Evolutionary conservation across 805 yeast species (phyloP).

Genomic region (Metschnikowia chrysomelidarum): DNA sequence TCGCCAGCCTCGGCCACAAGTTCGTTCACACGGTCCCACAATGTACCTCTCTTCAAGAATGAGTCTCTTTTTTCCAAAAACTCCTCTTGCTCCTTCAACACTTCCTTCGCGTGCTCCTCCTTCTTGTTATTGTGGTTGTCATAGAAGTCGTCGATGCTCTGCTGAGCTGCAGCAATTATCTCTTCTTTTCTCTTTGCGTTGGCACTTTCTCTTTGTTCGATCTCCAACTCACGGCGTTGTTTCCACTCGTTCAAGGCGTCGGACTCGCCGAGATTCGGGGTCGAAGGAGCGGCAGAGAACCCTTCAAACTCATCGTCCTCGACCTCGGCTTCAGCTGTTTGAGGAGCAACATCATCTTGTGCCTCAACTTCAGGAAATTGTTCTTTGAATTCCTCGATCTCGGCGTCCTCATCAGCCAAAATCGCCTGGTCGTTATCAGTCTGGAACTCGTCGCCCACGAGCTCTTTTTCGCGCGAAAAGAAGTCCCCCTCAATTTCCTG

Average conservation of each 20-base stretch:
- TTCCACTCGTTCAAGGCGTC: constrained; percentile 68
- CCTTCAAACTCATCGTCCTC: constrained; percentile 44
- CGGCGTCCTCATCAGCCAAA: constrained; percentile 38
- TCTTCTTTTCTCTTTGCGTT: constrained; percentile 62
- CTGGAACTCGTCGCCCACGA: constrained; percentile 68
- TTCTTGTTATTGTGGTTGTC: constrained; percentile 85
- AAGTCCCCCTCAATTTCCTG: constrained; percentile 51
- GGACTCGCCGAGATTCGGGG: constrained; percentile 42
- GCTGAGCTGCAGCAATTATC: constrained; percentile 71
- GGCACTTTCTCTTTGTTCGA: constrained; percentile 73
- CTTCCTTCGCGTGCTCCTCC: constrained; percentile 62
- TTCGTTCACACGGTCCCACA: constrained; percentile 61
- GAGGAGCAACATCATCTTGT: constrained; percentile 16
- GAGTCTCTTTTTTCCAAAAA: constrained; percentile 74
- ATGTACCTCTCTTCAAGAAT: constrained; percentile 42
- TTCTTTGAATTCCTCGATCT: constrained; percentile 58
- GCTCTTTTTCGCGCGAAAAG: constrained; percentile 64
- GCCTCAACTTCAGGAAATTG: constrained; percentile 61
- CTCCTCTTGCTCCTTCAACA: constrained; percentile 64
- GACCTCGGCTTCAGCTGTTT: constrained; percentile 10
- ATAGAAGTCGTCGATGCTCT: constrained; percentile 87
- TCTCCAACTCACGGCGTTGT: constrained; percentile 74
- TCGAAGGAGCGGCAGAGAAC: constrained; percentile 20
- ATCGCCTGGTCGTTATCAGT: constrained; percentile 59
- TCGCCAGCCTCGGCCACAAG: constrained; percentile 47